Evolutionary conservation across 805 yeast species (phyloP).

Genomic region (Lachancea cidri): DNA sequence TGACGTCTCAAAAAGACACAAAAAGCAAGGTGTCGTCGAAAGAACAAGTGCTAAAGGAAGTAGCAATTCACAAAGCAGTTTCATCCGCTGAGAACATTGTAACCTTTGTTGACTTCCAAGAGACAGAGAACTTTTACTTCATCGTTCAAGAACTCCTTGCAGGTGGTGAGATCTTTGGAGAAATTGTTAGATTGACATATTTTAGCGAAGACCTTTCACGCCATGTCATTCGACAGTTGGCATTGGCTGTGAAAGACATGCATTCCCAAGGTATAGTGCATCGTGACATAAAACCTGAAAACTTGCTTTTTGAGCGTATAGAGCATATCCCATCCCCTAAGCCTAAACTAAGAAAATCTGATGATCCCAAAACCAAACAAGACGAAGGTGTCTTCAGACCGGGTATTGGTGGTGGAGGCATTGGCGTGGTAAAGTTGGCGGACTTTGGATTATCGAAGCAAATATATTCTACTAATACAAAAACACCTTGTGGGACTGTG

Average conservation of each 20-base stretch:
- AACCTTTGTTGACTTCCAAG: constrained; percentile 58
- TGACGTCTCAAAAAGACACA: constrained; percentile 47
- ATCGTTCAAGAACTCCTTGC: constrained; percentile 66
- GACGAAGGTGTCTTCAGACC: constrained; percentile 86
- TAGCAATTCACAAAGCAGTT: constrained; percentile 60
- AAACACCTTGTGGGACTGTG: constrained; percentile 98
- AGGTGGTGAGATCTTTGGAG: constrained; percentile 74
- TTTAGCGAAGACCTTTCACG: constrained; percentile 60
- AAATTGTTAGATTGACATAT: constrained; percentile 62
- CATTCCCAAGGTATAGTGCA: constrained; percentile 79
- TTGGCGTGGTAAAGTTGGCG: constrained; percentile 85
- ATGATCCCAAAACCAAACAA: constrained; percentile 59
- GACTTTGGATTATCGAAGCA: constrained; percentile 94
- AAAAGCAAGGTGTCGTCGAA: constrained; percentile 24
- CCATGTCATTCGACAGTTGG: constrained; percentile 59
- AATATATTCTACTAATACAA: constrained; percentile 79
- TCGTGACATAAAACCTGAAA: constrained; percentile 80
- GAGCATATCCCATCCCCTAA: constrained; percentile 40
- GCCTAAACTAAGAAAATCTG: constrained; percentile 49
- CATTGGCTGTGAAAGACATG: constrained; percentile 58
- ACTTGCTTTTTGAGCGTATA: constrained; percentile 60
- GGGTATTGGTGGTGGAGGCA: constrained; percentile 87
- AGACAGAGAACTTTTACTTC: constrained; percentile 55
- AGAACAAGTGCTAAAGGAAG: constrained; percentile 74
- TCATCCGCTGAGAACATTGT: constrained; percentile 53